Conservation (phyloP, 495 filamentous ascomycete species). For the Articulospora tetracladia region DNA sequence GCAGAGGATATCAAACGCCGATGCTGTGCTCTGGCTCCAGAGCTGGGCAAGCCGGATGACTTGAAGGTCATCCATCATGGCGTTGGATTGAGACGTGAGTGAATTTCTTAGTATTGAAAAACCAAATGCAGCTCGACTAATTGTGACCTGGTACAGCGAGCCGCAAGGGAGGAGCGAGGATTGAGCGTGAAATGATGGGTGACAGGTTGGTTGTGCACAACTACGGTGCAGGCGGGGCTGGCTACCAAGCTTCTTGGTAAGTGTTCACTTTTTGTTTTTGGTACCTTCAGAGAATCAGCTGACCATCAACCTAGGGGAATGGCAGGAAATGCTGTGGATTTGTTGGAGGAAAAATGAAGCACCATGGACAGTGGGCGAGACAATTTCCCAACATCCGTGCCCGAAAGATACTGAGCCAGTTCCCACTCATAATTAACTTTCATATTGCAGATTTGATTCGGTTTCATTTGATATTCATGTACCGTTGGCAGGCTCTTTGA, state of each 20-base stretch:
- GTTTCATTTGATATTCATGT: too few relatives aligned
- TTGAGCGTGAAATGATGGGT: slow-evolving; percentile 24
- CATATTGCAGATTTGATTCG: too few relatives aligned
- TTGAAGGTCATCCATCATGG: slow-evolving; percentile 67
- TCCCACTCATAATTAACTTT: too few relatives aligned
- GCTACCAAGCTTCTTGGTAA: slow-evolving; percentile 47
- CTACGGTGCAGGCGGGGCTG: slow-evolving; percentile 78
- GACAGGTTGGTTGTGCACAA: slow-evolving; percentile 62
- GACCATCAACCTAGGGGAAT: slow-evolving; percentile 10
- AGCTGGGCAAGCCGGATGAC: slow-evolving; percentile 55
- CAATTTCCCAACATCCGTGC: too few relatives aligned
- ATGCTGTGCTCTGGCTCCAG: slow-evolving; percentile 56
- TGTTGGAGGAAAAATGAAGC: slow-evolving; percentile 2
- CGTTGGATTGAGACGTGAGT: slow-evolving; percentile 49
- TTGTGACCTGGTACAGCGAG: background rate
- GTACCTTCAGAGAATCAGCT: background rate
- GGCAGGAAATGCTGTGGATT: slow-evolving; percentile 17
- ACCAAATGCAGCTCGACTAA: background rate
- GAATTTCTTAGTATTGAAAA: background rate
- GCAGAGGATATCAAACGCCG: slow-evolving; percentile 71
- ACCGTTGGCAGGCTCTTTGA: too few relatives aligned
- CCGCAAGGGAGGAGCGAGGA: slow-evolving; percentile 18
- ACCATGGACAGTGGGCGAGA: too few relatives aligned
- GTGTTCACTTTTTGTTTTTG: background rate
- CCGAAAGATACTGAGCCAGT: too few relatives aligned